Conservation (phyloP, 2,329 filamentous ascomycete genomes). For the Botrytis aclada region DNA sequence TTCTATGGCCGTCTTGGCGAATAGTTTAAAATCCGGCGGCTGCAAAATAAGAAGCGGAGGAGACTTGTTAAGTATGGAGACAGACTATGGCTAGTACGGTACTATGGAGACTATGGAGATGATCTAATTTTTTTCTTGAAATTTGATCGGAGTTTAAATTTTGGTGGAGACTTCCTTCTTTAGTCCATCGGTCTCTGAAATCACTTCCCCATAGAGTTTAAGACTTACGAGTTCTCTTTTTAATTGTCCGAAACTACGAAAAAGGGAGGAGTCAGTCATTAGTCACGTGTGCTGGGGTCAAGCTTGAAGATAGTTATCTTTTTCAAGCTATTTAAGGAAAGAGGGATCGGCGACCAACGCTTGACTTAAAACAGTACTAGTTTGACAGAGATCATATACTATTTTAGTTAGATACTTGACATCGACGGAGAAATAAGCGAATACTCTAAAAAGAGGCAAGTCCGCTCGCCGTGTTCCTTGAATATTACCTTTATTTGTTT, state of each 20-base stretch:
- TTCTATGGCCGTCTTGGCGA: conserved; percentile 6
- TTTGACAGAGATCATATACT: not conserved
- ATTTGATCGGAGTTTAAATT: conserved; percentile 7
- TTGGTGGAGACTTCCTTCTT: not conserved
- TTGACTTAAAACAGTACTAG: not conserved
- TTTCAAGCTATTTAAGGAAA: not conserved
- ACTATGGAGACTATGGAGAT: not conserved
- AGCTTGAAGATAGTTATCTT: not conserved
- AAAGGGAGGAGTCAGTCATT: not conserved
- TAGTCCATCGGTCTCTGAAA: not conserved
- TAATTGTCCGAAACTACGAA: not conserved
- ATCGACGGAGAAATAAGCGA: not conserved
- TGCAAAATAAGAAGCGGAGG: conserved; percentile 10
- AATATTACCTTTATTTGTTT: conserved; percentile 3
- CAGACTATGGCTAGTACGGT: not conserved
- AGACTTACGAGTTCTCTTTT: not conserved
- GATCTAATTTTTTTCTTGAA: not conserved
- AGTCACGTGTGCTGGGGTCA: not conserved
- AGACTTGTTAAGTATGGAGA: not conserved
- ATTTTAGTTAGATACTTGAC: not conserved
- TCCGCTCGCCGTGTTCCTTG: not conserved
- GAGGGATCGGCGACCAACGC: not conserved
- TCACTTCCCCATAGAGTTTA: not conserved
- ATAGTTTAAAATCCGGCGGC: conserved; percentile 1
- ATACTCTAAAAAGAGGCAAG: not conserved